These are phyloP conservation scores for Kodamaea suecica DNA, from an alignment of 1,139 yeast genomes.

Conservation along the genomic window DNA sequence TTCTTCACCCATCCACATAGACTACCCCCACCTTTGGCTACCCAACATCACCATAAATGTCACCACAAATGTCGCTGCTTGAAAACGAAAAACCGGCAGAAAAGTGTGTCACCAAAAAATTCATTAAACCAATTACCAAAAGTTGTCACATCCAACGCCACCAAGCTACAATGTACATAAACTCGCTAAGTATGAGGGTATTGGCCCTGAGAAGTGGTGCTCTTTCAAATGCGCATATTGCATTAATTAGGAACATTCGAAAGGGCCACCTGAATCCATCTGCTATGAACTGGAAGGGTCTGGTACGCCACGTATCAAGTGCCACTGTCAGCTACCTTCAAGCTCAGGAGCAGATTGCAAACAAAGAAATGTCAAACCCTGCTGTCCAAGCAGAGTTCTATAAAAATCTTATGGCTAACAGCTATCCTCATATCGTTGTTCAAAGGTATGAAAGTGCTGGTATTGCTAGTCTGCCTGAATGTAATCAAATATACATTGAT, in stretches of 20 bases:
- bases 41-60: too few relatives aligned
- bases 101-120: not conserved
- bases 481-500: conserved; percentile 72
- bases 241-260: too few relatives aligned
- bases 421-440: conserved; percentile 90
- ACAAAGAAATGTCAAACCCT: conserved; percentile 65
- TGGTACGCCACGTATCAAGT: conserved; percentile 15
- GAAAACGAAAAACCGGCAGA: too few relatives aligned
- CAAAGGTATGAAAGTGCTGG: conserved; percentile 91
- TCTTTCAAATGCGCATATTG: too few relatives aligned
- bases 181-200: not conserved
- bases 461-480: conserved; percentile 74
- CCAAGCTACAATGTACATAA: not conserved
- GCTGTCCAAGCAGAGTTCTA: conserved; percentile 79
- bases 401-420: conserved; percentile 62
- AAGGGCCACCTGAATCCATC: too few relatives aligned
- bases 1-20: too few relatives aligned
- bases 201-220: not conserved
- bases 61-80: too few relatives aligned
- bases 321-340: conserved; percentile 47
- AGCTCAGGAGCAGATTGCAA: conserved; percentile 78
- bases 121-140: not conserved
- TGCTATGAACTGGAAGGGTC: too few relatives aligned
- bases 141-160: not conserved
- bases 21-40: too few relatives aligned